These are phyloP conservation scores for Ramaria rubella DNA, from an alignment of 768 basidiomycete genomes.

Conservation along the genomic window DNA sequence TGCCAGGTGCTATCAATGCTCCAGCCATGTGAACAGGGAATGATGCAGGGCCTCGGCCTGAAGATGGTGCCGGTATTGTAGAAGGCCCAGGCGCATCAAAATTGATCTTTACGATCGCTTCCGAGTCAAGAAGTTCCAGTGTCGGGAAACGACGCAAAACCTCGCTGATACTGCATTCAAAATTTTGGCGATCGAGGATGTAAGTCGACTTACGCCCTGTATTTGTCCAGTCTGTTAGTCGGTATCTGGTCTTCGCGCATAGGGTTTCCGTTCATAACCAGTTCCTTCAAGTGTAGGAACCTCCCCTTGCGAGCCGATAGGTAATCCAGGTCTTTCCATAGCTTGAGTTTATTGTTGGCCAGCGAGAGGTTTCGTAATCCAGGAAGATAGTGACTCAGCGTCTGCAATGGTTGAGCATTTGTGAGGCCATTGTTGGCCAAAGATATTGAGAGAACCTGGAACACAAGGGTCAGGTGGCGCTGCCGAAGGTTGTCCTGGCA, in stretches of 20 bases:
- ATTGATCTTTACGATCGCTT: slow-evolving; percentile 68
- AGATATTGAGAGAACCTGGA: slow-evolving; percentile 71
- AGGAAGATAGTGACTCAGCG: slow-evolving; percentile 70
- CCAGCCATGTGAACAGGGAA: slow-evolving; percentile 69
- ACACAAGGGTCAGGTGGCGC: slow-evolving; percentile 11
- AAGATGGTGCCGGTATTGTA: slow-evolving; percentile 29
- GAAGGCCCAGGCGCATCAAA: slow-evolving; percentile 67
- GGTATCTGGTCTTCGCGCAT: slow-evolving; percentile 55
- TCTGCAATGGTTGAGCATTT: slow-evolving; percentile 50
- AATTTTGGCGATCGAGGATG: neutral
- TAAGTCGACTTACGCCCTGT: slow-evolving; percentile 52
- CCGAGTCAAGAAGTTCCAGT: slow-evolving; percentile 77
- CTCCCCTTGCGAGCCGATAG: slow-evolving; percentile 55
- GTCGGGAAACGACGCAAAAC: slow-evolving; percentile 75
- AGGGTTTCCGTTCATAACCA: slow-evolving; percentile 73
- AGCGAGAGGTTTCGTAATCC: slow-evolving; percentile 73
- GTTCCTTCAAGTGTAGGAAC: slow-evolving; percentile 58
- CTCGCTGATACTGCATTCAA: slow-evolving; percentile 44
- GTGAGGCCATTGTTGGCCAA: slow-evolving; percentile 73
- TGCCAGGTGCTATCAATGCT: slow-evolving; percentile 40
- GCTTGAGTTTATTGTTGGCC: slow-evolving; percentile 65
- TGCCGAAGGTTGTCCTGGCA: neutral
- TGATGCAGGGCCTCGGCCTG: slow-evolving; percentile 45
- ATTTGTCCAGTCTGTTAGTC: slow-evolving; percentile 51
- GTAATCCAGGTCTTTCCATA: slow-evolving; percentile 63